Evolutionary conservation across 805 yeast species (phyloP), one percentile per base, ranked within the genome.

Genomic region (Metschnikowia koreensis): DNA sequence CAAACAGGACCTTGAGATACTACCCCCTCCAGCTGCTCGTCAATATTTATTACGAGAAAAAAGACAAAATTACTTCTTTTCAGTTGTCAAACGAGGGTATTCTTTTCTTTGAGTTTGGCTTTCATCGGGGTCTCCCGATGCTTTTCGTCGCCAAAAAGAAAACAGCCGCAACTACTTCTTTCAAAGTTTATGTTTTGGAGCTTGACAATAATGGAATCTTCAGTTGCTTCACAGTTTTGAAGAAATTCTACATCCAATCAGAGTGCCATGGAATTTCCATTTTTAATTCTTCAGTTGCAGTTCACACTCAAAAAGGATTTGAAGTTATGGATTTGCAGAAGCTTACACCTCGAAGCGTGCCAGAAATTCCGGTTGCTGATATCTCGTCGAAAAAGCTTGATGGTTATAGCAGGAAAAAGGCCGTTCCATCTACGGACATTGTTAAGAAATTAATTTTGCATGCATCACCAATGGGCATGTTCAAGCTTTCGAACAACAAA

Each of bases 251-350:
- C 52, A 70, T 79, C 22, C 78, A 78, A 31, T 77, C 80, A 2
- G 92, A 86, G 46, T 77, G 87, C 47, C 73, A 66, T 52, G 85
- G 83, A 2, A 68, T 87, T 16, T 81, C 87, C 0, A 72, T 86
- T 2, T 83, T 89, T 68, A 81, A 83, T 53, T 80, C 82, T 17
- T 77, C 88, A 46, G 78, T 88, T 64, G 82, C 89, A 0, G 79
- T 86, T 0, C 87, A 86, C 60, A 79, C 90, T 0, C 69, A 79
- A 15, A 80, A 81, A 59, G 92, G 92, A 0, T 83, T 86, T 57
- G 85, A 87, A 53, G 76, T 86, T 29, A 71, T 83, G 58, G 79
- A 85, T 6, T 72, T 87, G 47, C 84, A 84, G 52, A 79, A 81
- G 41, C 69, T 79, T 17, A 75, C 82, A 31, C 80, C 85, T 0